Evolutionary conservation across 2,329 filamentous ascomycete genomes (phyloP), one percentile per base, ranked within the genome.

Genomic region (Akanthomyces lecanii): DNA sequence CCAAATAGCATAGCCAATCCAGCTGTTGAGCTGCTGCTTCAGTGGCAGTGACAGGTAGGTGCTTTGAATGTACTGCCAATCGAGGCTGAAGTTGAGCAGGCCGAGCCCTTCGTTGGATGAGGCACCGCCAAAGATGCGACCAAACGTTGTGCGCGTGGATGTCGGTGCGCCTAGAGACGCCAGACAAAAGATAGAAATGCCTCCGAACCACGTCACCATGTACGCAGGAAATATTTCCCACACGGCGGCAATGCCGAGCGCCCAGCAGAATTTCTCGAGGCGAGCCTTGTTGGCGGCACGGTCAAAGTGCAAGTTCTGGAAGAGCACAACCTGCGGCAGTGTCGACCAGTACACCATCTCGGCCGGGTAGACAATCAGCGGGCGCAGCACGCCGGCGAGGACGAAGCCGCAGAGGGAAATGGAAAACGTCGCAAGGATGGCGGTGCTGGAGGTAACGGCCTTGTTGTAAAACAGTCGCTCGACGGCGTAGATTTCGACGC

Each of bases 201-300:
- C 74, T 18, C 69, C 76, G 5, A 82, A 69, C 38, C 78, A 67
- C 2, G 79, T 73, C 63, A 79, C 76, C 12, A 81, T 74, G 61
- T 79, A 81, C 42, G 80, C 75, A 0, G 80, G 79, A 40, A 83
- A 70, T 10, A 79, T 70, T 54, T 81, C 79, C 74, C 80, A 83
- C 16, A 77, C 64, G 55, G 78, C 76, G 18, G 79, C 71, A 60
- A 69, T 66, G 1, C 67, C 63, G 63, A 76, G 54, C 5, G 65
- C 65, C 36, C 63, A 73, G 23, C 68, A 66, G 36, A 75, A 75
- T 42, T 72, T 74, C 44, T 52, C 64, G 7, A 74, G 67, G 0
- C 70, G 72, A 10, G 63, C 65, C 3, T 65, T 66, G 50, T 74
- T 74, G 45, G 66, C 67, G 5, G 50, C 61, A 6, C 61, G 65